Evolutionary conservation across 208 protist genomes (phyloP), one percentile per base, ranked within the genome.

Genomic region (Acanthamoeba triangularis): DNA sequence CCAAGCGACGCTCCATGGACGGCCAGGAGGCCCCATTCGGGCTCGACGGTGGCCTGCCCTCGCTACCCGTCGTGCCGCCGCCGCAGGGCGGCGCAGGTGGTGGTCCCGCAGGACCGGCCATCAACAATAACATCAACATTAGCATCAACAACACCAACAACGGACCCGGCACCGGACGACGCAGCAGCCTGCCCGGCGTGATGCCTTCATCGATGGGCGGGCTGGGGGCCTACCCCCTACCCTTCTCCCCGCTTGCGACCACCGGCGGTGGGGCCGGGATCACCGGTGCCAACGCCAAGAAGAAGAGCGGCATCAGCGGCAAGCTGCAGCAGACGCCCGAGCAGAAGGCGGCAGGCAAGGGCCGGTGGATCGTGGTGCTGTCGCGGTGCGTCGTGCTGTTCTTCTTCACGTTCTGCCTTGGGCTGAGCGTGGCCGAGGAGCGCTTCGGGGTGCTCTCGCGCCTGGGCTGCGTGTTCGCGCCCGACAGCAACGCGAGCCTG

Each of bases 341-440:
- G 6, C 8, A 82, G 20, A 10, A 52, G 37, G 74, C 16, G 6
- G 74, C 37, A 2, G 74, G 74, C 74, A 82, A 82, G 74, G 74
- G 74, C 74, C n/a, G 74, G 23, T 82, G 74, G 74, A 82, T 82
- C 74, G 41, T 82, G 37, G 37, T 82, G 8, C 16, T 82, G 8
- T 82, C 74, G 74, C 74, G 74, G 5, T 82, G 74, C 74, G 1
- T 82, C 6, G 74, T 82, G 37, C 33, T 82, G 28, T 82, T 82
- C 74, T 82, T 82, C 74, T 82, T 82, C 74, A 82, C 35, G 20
- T 28, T 35, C 20, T 82, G 74, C 74, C 25, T 82, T 37, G 37
- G 18, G 37, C 74, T 82, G 37, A 82, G 74, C 74, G 52, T 82
- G 18, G 74, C 74, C 37, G 74, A 82, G 37, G 74, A 82, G 74